Conservation (phyloP, 1,139 yeast species). For the Saccharomyces uvarum region DNA sequence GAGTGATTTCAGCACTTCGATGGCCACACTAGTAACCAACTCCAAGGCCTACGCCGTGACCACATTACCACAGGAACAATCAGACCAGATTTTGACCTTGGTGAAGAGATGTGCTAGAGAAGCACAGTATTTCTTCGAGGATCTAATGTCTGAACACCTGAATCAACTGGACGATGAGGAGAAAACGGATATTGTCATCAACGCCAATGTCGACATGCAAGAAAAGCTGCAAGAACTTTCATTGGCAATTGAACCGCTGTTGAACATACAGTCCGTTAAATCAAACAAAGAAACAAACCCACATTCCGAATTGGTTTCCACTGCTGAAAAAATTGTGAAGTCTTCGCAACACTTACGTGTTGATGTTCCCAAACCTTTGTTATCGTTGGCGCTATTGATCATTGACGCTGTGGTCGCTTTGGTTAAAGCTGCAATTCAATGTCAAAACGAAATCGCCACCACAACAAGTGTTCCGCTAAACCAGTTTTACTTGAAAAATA, state of each 20-base stretch:
- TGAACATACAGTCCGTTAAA: slow-evolving; percentile 9
- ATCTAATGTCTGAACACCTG: slow-evolving; percentile 49
- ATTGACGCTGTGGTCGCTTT: slow-evolving; percentile 71
- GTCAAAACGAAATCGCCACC: slow-evolving; percentile 72
- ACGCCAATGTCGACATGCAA: slow-evolving; percentile 68
- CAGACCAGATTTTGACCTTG: slow-evolving; percentile 40
- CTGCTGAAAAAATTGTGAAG: slow-evolving; percentile 49
- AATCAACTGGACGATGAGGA: slow-evolving; percentile 45
- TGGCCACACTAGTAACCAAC: slow-evolving; percentile 44
- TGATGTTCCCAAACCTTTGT: slow-evolving; percentile 69
- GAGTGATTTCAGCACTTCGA: slow-evolving; percentile 57
- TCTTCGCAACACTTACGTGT: slow-evolving; percentile 62
- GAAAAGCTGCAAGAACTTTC: slow-evolving; percentile 56
- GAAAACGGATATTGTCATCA: slow-evolving; percentile 68
- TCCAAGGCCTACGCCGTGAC: slow-evolving; percentile 31
- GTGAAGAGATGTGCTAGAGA: slow-evolving; percentile 55
- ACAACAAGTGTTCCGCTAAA: slow-evolving; percentile 36
- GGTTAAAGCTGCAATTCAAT: slow-evolving; percentile 69
- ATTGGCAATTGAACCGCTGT: slow-evolving; percentile 22
- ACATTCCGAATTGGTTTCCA: slow-evolving; percentile 39
- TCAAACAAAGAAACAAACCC: slow-evolving; percentile 45
- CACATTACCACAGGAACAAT: slow-evolving; percentile 14
- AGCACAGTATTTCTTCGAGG: slow-evolving; percentile 55
- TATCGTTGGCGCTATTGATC: slow-evolving; percentile 73
- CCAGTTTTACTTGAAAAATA: slow-evolving; percentile 79